Evolutionary conservation across 1,139 yeast species (phyloP), one percentile per base, ranked within the genome.

Genomic region (Lodderomyces metapsilosis): DNA sequence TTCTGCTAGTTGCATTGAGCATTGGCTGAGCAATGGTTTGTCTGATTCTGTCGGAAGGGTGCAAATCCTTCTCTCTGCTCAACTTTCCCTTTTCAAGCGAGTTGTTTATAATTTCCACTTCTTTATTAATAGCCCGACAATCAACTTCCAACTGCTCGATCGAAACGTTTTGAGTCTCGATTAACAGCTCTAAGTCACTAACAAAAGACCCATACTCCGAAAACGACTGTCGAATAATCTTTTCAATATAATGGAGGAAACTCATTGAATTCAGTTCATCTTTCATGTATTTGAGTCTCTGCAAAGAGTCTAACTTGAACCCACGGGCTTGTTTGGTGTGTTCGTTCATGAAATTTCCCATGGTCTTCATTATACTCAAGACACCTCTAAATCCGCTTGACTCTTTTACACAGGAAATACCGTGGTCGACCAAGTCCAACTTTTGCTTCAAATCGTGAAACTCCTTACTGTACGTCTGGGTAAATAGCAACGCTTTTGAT

Each of bases 311-410:
- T 34, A 92, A 68, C 53, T 80, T 83, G 66, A 92, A 89, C 1
- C 98, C 98, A 42, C 75, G 64, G 0, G 95, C 97, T 51, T 83
- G 84, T 54, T 86, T 89, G 6, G 85, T 69, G 24, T 72, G 65
- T 55, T 88, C 95, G 59, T 92, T 92, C 98, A 92, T 92, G 56
- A 82, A 89, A 57, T 92, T 92, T 17, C 98, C 98, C 45, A 92
- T 83, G 15, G 85, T 84, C 49, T 89, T 74, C 41, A 92, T 87
- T 34, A 92, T 77, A 37, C 84, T 84, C 43, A 92, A 68, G 8
- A 91, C 76, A 44, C 78, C 76, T 48, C 80, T 76, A 52, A 92
- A 74, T 36, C 80, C 76, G n/a, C 71, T 71, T 0, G 95, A 87
- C 7, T 74, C 66, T 40, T 72, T 68, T n/a, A 91, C 68, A 32